phyloP scores from a whole-genome alignment of 2,329 filamentous ascomycete genomes.

The Anthostomella pinea region DNA sequence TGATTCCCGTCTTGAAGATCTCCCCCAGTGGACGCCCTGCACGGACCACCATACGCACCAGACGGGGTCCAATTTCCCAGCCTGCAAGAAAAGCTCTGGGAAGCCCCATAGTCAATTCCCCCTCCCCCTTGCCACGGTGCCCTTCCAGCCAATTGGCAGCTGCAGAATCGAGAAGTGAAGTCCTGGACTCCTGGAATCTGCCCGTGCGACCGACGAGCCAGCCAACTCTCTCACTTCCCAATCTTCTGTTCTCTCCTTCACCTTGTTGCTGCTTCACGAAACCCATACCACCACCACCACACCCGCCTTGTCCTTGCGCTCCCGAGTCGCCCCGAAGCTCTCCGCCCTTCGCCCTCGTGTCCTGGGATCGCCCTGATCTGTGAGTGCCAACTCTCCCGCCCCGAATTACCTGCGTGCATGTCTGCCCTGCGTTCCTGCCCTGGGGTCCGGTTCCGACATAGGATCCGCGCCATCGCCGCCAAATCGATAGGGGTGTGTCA shows the following conservation, averaged over 20 bases:
- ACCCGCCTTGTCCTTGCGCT: slow-evolving; percentile 1
- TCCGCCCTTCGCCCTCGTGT: too few species aligned
- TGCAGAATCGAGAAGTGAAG: too few species aligned
- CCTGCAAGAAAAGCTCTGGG: slow-evolving; percentile 24
- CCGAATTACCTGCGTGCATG: slow-evolving; percentile 11
- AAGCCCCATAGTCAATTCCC: slow-evolving; percentile 22
- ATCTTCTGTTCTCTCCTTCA: slow-evolving; percentile 14
- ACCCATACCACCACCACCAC: slow-evolving; percentile 1
- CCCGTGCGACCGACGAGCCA: slow-evolving; percentile 4
- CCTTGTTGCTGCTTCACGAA: slow-evolving; percentile 9
- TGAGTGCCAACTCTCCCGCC: slow-evolving; percentile 17
- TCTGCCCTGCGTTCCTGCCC: neutral
- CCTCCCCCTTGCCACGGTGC: too few species aligned
- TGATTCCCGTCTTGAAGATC: too few species aligned
- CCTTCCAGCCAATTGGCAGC: slow-evolving; percentile 1
- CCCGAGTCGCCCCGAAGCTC: slow-evolving; percentile 8
- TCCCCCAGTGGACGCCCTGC: too few species aligned
- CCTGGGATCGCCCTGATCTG: slow-evolving; percentile 18
- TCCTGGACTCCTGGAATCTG: slow-evolving; percentile 2
- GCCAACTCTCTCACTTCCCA: slow-evolving; percentile 9
- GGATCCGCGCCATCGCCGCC: too few species aligned
- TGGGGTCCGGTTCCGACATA: too few species aligned
- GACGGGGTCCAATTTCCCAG: slow-evolving; percentile 30
- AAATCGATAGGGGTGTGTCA: too few species aligned
- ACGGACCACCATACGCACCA: too few species aligned